phyloP scores from a whole-genome alignment of 495 filamentous ascomycete genomes.

The Poronia punctata region DNA sequence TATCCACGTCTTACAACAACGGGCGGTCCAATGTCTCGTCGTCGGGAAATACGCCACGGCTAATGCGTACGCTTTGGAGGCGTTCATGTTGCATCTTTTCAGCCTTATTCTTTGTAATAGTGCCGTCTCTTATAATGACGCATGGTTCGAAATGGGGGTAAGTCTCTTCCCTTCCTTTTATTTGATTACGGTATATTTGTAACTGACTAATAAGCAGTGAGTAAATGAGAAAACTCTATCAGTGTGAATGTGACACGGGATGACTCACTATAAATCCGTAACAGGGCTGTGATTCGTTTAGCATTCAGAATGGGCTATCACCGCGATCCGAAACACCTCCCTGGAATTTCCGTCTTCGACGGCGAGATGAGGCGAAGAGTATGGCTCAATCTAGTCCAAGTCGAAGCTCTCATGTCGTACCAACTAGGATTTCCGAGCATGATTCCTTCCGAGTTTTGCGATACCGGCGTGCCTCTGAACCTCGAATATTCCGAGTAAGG shows the following conservation, averaged over 20 bases:
- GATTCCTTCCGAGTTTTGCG: slow-evolving; percentile 17
- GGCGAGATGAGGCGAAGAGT: slow-evolving; percentile 35
- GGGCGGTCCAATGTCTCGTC: slow-evolving; percentile 26
- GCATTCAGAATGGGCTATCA: slow-evolving; percentile 48
- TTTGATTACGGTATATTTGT: too few relatives aligned
- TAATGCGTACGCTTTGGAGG: slow-evolving; percentile 30
- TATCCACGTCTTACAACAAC: slow-evolving; percentile 1
- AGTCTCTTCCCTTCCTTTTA: too few relatives aligned
- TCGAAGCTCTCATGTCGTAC: slow-evolving; percentile 27
- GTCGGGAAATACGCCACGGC: slow-evolving; percentile 27
- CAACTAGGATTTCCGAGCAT: slow-evolving; percentile 27
- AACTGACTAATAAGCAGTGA: too few relatives aligned
- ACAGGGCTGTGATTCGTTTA: slow-evolving; percentile 19
- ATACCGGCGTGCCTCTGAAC: slow-evolving; percentile 29
- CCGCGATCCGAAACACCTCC: slow-evolving; percentile 37
- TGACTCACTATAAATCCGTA: too few relatives aligned
- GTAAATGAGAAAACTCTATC: too few relatives aligned
- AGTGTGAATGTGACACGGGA: too few relatives aligned
- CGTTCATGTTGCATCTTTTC: slow-evolving; percentile 29
- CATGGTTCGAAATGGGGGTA: slow-evolving; percentile 17
- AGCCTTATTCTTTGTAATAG: slow-evolving; percentile 19
- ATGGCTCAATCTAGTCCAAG: slow-evolving; percentile 27
- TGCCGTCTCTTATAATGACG: slow-evolving; percentile 16
- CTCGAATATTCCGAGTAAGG: slow-evolving; percentile 25
- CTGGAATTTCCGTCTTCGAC: slow-evolving; percentile 31